Evolutionary conservation across 208 protist species (phyloP), one percentile per base, ranked within the genome.

Genomic region (Dictyostelium gargantuum): DNA sequence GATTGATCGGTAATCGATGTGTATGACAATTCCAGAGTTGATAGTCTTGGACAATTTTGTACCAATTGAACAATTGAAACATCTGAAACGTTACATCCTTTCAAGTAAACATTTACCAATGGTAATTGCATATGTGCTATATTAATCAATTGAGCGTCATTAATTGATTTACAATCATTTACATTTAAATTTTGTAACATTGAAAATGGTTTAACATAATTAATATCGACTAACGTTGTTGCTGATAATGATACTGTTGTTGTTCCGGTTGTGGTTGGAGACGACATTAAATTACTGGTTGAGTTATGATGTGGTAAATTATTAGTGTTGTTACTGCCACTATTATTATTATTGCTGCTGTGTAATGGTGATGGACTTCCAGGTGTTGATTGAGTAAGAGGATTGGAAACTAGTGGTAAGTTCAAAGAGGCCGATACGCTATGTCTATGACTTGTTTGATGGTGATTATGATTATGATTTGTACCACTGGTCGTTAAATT

Each of bases 41-140:
- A 52, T 3, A 89, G 5, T 74, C 75, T 89, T 21, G 66, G 48
- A 38, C 38, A 79, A 17, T 79, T 63, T 61, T 63, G 48, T 40
- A 48, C 26, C 6, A 89, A 46, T 42, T 76, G 68, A 19, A 79
- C 38, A 13, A 79, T 26, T 6, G 82, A 42, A 23, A 66, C 4
- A 68, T 89, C 82, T 3, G 68, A 38, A n/a, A 89, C 75, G 35
- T 79, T 89, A 68, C 82, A 89, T 44, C 68, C 35, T 44, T 89
- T 89, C 15, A 89, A 50, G 17, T 89, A 89, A n/a, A 89, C 19
- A 40, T 89, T 89, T 19, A 89, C 82, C 6, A 89, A 38, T 77
- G 82, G 82, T 32, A 89, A 35, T 50, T 89, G 82, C 82, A 89
- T 75, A 19, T 46, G 56, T 4, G 82, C 44, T 38, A 89, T 75